Evolutionary conservation across 2,329 filamentous ascomycete genomes (phyloP).

Genomic region (Xylaria multiplex): DNA sequence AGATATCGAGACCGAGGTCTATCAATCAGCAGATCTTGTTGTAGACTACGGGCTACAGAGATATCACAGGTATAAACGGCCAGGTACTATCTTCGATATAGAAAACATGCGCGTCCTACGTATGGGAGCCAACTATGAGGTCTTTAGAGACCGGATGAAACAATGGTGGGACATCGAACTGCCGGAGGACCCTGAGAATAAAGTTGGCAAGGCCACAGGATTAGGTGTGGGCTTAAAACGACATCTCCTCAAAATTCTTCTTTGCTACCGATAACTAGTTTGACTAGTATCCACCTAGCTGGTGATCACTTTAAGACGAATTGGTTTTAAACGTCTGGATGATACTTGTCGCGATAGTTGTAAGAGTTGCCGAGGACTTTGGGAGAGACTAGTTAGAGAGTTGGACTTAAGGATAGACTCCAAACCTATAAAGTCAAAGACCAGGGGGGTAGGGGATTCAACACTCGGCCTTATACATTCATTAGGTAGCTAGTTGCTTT

Average conservation of each 20-base stretch:
- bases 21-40: conserved; percentile 18
- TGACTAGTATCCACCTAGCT: neutral
- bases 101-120: conserved; percentile 23
- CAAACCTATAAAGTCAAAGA: neutral
- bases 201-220: neutral
- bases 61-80: conserved; percentile 20
- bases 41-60: conserved; percentile 31
- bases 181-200: conserved; percentile 25
- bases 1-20: conserved; percentile 26
- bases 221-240: neutral
- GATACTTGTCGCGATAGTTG: no score
- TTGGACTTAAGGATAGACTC: neutral
- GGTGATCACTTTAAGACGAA: neutral
- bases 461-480: no score
- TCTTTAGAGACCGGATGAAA: conserved; percentile 17
- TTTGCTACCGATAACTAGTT: no score
- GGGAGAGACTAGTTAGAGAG: no score
- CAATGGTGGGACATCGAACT: conserved; percentile 25
- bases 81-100: conserved; percentile 25
- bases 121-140: conserved; percentile 27
- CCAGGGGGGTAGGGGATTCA: neutral
- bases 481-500: no score
- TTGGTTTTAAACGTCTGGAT: no score
- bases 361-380: no score
- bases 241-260: no score